These are phyloP conservation scores for Rhodotorula sp. DNA, from an alignment of 1,284 basidiomycete species.

Conservation along the genomic window DNA sequence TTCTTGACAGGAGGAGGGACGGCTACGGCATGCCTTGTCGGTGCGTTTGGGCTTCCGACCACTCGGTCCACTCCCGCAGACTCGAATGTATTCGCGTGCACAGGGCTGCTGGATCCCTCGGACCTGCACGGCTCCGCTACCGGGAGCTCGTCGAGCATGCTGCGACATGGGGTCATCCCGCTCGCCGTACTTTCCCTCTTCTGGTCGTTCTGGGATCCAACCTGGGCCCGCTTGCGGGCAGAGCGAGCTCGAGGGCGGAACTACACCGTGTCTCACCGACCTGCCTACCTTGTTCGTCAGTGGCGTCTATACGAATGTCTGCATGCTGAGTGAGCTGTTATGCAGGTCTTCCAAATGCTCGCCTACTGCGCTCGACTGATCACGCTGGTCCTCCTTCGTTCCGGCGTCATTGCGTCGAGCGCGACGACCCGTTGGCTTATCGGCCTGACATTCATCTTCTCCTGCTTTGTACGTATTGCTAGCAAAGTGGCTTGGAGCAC, in stretches of 20 bases:
- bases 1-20: slow-evolving; percentile 5
- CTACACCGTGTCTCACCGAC: background rate
- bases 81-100: background rate
- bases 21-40: background rate
- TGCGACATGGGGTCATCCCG: background rate
- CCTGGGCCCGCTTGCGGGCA: slow-evolving; percentile 14
- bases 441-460: background rate
- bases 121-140: background rate
- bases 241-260: slow-evolving; percentile 4
- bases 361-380: slow-evolving; percentile 8
- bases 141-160: no score
- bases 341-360: slow-evolving; percentile 14
- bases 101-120: background rate
- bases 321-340: background rate
- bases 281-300: slow-evolving; percentile 17
- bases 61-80: no score
- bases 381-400: background rate
- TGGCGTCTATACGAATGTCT: no score
- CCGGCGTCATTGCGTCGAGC: background rate
- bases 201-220: slow-evolving; percentile 43
- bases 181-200: slow-evolving; percentile 24
- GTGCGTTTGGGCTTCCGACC: background rate
- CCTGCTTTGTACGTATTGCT: no score
- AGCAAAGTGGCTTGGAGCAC: no score
- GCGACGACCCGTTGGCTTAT: no score